Base-by-base conservation (phyloP, 495 filamentous ascomycete genomes). In the Penicillium flavigenum region DNA sequence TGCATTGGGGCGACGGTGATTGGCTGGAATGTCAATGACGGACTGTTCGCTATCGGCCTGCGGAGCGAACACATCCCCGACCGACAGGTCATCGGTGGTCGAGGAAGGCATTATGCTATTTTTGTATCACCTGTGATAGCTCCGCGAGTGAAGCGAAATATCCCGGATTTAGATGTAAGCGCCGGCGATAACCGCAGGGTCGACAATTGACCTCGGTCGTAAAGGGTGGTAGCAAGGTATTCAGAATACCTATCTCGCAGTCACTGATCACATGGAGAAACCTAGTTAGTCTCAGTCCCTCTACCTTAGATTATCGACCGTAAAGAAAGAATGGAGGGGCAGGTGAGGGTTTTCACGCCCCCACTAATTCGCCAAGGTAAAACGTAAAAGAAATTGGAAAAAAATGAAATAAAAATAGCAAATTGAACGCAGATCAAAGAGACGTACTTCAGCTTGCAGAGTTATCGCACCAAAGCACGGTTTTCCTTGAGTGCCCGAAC, bases 21-120 rank as follows among this genome's bases (percentile, higher is more conserved):
- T 57, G 64, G 64, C 50, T 48, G 68, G 47, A 16, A 60, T 54
- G 5, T 72, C 70, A 24, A 60, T 52, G 51, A 51, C 57, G 31
- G 69, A 63, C 38, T 69, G 70, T 54, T 63, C 63, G 50, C 64
- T 68, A 61, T 78, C 76, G 41, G 72, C 68, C 56, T 79, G 76
- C 26, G 74, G 72, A 51, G 64, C 73, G 58, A 79, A 79, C 16
- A 79, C 75, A 59, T 79, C 76, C 34, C 65, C 69, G 20, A 79
- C 75, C n/a, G 72, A 74, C 27, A 78, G 51, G 50, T 79, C 76
- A 19, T 76, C 76, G 24, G 56, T 46, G 17, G 60, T 54, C 27
- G 63, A 59, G 24, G 64, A 48, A 50, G 63, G 54, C 69, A 73
- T 75, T 58, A 14, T 53, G 47, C 29, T 10, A 50, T 59, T 12